phyloP scores from a whole-genome alignment of 371 early-diverging fungal species.

The Chytridium lagenaria region DNA sequence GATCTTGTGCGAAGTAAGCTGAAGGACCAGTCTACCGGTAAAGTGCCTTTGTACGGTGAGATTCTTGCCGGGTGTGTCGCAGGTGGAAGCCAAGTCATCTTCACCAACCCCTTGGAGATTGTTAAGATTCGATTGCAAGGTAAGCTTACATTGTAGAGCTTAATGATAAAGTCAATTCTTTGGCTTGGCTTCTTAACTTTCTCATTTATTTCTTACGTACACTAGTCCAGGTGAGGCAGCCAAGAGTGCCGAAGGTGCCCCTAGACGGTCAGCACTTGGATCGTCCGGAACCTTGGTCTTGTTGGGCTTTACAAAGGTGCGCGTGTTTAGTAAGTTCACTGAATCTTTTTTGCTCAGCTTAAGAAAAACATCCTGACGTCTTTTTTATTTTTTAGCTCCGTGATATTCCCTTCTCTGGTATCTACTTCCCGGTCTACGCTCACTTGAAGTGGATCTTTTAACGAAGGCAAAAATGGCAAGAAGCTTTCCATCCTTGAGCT shows the following conservation, averaged over 20 bases:
- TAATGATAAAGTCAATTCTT: no score
- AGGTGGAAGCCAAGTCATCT: slow-evolving; percentile 92
- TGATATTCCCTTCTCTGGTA: slow-evolving; percentile 96
- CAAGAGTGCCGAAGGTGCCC: slow-evolving; percentile 52
- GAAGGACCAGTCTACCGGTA: slow-evolving; percentile 70
- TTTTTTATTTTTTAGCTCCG: slow-evolving; percentile 63
- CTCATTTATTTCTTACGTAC: not conserved
- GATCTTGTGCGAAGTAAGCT: slow-evolving; percentile 85
- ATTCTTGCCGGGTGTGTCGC: slow-evolving; percentile 89
- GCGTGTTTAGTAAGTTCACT: slow-evolving; percentile 74
- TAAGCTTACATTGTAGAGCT: slow-evolving; percentile 21
- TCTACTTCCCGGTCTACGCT: slow-evolving; percentile 96
- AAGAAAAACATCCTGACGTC: no score
- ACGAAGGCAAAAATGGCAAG: slow-evolving; percentile 80
- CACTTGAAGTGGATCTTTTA: slow-evolving; percentile 87
- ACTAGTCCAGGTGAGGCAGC: slow-evolving; percentile 54
- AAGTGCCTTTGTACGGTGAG: slow-evolving; percentile 77
- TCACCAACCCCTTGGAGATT: slow-evolving; percentile 95
- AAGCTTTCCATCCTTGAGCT: slow-evolving; percentile 67
- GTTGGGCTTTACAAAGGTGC: slow-evolving; percentile 96
- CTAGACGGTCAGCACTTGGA: slow-evolving; percentile 78
- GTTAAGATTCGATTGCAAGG: slow-evolving; percentile 97
- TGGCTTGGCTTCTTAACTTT: not conserved
- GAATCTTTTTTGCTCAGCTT: not conserved
- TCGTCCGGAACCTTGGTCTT: slow-evolving; percentile 91